Conservation (phyloP, 192 early-diverging fungal species). For the Tieghemiomyces parasiticus region DNA sequence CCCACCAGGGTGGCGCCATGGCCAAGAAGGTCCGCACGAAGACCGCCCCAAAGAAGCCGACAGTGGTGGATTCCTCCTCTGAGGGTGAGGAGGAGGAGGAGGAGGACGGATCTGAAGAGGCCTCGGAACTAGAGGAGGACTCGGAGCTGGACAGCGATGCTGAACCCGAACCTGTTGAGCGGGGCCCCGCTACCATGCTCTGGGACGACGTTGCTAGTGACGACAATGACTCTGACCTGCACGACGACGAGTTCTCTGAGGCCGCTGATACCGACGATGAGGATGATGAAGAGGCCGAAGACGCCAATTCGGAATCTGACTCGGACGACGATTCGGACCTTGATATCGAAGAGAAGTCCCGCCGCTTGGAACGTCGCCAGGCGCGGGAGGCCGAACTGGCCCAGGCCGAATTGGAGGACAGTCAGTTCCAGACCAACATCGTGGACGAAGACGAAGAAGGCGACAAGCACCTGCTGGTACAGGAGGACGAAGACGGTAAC, state of each 20-base stretch:
- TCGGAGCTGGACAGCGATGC: conserved; percentile 14
- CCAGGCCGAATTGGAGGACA: conserved; percentile 54
- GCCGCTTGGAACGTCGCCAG: conserved; percentile 17
- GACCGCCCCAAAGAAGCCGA: background rate
- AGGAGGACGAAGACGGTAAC: conserved; percentile 45
- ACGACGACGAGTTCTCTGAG: conserved; percentile 24
- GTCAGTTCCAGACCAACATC: conserved; percentile 62
- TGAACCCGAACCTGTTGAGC: too few relatives aligned
- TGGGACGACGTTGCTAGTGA: conserved; percentile 32
- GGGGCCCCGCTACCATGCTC: too few relatives aligned
- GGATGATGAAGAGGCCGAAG: conserved; percentile 30
- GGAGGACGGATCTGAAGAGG: conserved; percentile 5
- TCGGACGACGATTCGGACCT: conserved; percentile 13
- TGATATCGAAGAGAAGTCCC: background rate
- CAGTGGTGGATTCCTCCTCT: background rate
- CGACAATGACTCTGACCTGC: conserved; percentile 16
- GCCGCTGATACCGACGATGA: conserved; percentile 30
- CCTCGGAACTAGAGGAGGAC: conserved; percentile 20
- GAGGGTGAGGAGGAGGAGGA: background rate
- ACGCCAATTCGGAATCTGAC: conserved; percentile 20
- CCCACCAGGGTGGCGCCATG: background rate
- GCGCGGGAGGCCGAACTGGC: conserved; percentile 39
- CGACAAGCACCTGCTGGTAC: conserved; percentile 32
- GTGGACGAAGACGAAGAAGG: conserved; percentile 46
- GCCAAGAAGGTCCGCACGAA: background rate